A percentile compares a stretch with the other conserved stretches of the same genome.
These are phyloP conservation scores for Leishmania mexicana DNA, from an alignment of 208 protist genomes.

Conservation along the genomic window DNA sequence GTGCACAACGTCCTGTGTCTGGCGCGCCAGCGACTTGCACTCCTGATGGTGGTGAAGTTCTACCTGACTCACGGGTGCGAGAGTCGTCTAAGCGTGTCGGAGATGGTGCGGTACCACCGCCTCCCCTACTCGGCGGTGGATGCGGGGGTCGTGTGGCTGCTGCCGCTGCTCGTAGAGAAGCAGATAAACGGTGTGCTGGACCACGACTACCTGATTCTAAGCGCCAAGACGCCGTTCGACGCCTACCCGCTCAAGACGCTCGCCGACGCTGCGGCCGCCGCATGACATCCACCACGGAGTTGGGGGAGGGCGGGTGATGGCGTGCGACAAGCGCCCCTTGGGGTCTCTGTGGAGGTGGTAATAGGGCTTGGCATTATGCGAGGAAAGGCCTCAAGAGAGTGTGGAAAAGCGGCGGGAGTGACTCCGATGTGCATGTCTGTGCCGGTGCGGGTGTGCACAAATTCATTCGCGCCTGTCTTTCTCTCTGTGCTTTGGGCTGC, in stretches of 20 bases:
- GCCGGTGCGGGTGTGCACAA: background rate
- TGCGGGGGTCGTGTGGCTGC: conserved; percentile 60
- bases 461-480: background rate
- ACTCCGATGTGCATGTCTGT: background rate
- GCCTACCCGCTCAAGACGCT: conserved; percentile 40
- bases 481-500: background rate
- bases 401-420: background rate
- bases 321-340: background rate
- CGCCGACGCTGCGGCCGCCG: background rate
- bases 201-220: conserved; percentile 57
- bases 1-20: conserved; percentile 75
- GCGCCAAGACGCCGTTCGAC: conserved; percentile 62
- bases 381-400: background rate
- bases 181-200: conserved; percentile 87
- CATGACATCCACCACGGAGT: background rate
- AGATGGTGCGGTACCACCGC: conserved; percentile 65
- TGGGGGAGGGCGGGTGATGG: background rate
- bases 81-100: conserved; percentile 45
- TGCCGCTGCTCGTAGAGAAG: conserved; percentile 76
- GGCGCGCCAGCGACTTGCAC: conserved; percentile 55
- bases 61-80: conserved; percentile 44
- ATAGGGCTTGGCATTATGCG: background rate
- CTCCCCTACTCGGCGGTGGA: conserved; percentile 48
- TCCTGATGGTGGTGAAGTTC: conserved; percentile 84
- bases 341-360: background rate